Conservation (phyloP, 371 early-diverging fungal species). For the Rhizopus sp. region DNA sequence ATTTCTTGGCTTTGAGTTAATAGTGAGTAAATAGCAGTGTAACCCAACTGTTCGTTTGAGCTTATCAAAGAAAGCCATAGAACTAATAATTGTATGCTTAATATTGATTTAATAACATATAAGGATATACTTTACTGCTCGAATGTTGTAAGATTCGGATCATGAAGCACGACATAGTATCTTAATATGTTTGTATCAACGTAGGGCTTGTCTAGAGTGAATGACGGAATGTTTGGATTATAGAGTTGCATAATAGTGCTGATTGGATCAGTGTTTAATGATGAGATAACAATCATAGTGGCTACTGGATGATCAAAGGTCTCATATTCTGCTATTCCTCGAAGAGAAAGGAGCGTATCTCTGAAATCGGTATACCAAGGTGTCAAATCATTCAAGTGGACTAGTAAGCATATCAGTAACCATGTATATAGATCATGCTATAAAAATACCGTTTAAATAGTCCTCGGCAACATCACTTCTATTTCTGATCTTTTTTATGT, state of each 20-base stretch:
- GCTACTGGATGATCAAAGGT: constrained; percentile 94
- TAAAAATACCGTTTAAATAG: constrained; percentile 51
- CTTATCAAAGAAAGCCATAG: constrained; percentile 59
- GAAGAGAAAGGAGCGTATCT: constrained; percentile 61
- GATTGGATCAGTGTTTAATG: constrained; percentile 78
- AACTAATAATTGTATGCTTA: constrained; percentile 35
- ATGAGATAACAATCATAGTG: constrained; percentile 76
- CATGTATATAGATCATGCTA: constrained; percentile 2
- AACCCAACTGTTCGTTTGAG: constrained; percentile 71
- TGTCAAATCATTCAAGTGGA: constrained; percentile 51
- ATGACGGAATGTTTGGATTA: constrained; percentile 55
- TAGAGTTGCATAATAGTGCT: constrained; percentile 64
- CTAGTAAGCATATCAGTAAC: constrained; percentile 20
- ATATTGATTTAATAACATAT: constrained; percentile 1
- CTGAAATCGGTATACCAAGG: constrained; percentile 92
- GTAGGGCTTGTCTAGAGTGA: constrained; percentile 65
- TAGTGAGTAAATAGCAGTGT: constrained; percentile 61
- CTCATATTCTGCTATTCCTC: constrained; percentile 85
- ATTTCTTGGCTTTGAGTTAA: constrained; percentile 54
- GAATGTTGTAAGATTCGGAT: constrained; percentile 54
- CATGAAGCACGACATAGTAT: constrained; percentile 78
- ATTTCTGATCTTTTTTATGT: constrained; percentile 26
- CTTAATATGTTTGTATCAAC: constrained; percentile 68
- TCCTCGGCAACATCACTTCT: constrained; percentile 47
- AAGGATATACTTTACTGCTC: constrained; percentile 52